These are phyloP conservation scores for Cordia subcordata DNA, from an alignment of 257 asterid species.

Conservation along the genomic window DNA sequence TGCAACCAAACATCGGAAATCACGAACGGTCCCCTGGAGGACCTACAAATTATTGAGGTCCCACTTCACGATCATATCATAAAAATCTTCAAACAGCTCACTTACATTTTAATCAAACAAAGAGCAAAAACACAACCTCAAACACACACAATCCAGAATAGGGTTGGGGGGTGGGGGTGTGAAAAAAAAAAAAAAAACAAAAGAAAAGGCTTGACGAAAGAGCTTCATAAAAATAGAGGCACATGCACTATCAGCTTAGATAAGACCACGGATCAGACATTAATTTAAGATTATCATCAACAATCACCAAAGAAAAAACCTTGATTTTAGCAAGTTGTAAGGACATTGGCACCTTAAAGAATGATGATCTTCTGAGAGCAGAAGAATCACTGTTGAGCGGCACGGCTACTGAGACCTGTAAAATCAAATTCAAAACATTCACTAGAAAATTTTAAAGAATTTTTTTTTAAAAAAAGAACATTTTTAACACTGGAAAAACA, in stretches of 20 bases:
- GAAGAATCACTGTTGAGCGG: constrained; percentile 34
- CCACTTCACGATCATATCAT: too few relatives aligned
- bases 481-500: background rate
- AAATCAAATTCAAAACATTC: constrained; percentile 4
- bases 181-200: too few relatives aligned
- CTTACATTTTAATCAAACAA: background rate
- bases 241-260: background rate
- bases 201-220: too few relatives aligned
- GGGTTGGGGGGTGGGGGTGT: too few relatives aligned
- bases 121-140: background rate
- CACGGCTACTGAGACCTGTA: constrained; percentile 51
- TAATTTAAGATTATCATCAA: too few relatives aligned
- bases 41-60: too few relatives aligned
- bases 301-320: too few relatives aligned
- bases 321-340: background rate
- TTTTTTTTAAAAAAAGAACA: too few relatives aligned
- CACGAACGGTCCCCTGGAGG: background rate
- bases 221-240: too few relatives aligned
- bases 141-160: background rate
- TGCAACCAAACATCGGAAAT: background rate
- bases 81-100: background rate
- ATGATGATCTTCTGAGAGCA: constrained; percentile 39
- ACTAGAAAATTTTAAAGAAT: too few relatives aligned
- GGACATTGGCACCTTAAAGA: constrained; percentile 36
- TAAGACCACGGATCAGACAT: background rate